Conservation (phyloP, 345 rosid genomes). For the Gossypium bickii region DNA sequence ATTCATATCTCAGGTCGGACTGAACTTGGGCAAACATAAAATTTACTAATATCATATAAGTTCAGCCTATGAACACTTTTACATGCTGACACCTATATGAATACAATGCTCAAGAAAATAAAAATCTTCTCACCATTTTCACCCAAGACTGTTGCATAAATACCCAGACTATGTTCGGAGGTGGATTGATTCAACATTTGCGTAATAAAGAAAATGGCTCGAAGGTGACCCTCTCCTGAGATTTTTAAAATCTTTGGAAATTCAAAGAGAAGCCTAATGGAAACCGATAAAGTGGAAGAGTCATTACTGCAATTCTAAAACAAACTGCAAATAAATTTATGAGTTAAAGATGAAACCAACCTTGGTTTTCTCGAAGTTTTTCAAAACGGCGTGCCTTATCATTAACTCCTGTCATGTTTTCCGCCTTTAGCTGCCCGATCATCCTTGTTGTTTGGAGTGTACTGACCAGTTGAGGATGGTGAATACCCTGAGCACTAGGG, state of each 20-base stretch:
- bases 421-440: conserved; percentile 37
- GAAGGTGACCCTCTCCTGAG: not conserved
- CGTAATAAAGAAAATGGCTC: not conserved
- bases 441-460: conserved; percentile 56
- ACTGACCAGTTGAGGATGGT: conserved; percentile 76
- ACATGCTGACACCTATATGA: not conserved
- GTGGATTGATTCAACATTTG: not conserved
- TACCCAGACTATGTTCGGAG: not conserved
- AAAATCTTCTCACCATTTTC: not conserved
- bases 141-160: not conserved
- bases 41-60: no score
- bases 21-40: no score
- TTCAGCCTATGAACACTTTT: no score
- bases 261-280: not conserved
- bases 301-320: not conserved
- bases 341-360: not conserved
- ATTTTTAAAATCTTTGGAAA: not conserved
- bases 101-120: not conserved
- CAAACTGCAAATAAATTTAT: not conserved
- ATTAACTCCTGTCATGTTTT: conserved; percentile 10
- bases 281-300: not conserved
- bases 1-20: no score
- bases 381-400: not conserved
- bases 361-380: not conserved
- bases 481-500: conserved; percentile 76